Evolutionary conservation across 306 rosid species (phyloP), one percentile per base, ranked within the genome.

Genomic region (Carpinus viminea): DNA sequence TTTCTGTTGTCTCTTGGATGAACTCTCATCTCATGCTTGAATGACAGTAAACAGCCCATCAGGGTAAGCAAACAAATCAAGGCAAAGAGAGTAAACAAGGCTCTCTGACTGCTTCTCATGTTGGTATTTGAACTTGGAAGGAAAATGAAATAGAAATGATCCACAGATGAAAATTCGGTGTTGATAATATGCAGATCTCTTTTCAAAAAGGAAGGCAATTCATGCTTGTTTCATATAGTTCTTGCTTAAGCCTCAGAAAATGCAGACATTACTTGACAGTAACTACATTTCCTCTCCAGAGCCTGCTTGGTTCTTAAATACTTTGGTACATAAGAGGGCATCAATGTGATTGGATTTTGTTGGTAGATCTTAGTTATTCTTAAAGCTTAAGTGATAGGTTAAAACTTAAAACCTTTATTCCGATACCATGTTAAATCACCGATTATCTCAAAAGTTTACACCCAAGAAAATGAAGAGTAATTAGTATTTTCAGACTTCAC

Each of bases 91-190:
- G 72, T 79, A 74, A 80, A 36, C 70, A 77, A 72, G 79, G 83
- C 65, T 83, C 83, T 70, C 48, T 68, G 88, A 65, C 81, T 75
- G 76, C 85, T 76, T 86, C 78, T 85, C 96, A 92, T 90, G 82
- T 81, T 72, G 85, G 83, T 52, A 60, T 69, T 68, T 77, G 78
- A 24, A 24, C 26, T 24, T 0, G 26, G 26, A 74, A 71, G 31
- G 60, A 74, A 80, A 54, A 72, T 78, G 61, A 79, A 36, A 11
- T 7, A 82, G 51, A 74, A 70, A 77, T 41, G 38, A 73, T 46
- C 36, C 51, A 24, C 50, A 68, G 53, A 73, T 75, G 45, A 36
- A 59, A 60, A 43, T 54, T 78, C 3, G 80, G 76, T 60, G 72
- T 73, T 71, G 61, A 65, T 82, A 83, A 87, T 53, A 61, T 31